A percentile compares a stretch with the other conserved stretches of the same genome.
Evolutionary conservation across 192 early-diverging fungal species (phyloP).

Genomic region (Rhizophagus prolifer): DNA sequence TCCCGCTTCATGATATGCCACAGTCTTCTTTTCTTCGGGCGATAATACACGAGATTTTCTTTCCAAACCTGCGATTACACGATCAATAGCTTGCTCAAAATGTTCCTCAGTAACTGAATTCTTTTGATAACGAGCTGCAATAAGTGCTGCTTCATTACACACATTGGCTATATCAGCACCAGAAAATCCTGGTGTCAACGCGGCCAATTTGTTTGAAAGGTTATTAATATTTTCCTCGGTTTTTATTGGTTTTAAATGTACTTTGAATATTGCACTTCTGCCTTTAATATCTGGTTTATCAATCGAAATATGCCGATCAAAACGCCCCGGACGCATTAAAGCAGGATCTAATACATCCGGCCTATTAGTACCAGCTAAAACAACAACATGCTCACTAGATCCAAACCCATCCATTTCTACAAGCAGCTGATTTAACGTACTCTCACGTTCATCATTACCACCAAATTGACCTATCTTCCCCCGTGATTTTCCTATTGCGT

Average conservation of each 20-base stretch:
- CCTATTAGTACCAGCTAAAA: constrained; percentile 96
- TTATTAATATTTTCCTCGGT: constrained; percentile 79
- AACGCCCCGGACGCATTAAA: constrained; percentile 94
- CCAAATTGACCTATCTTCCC: constrained; percentile 83
- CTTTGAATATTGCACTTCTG: constrained; percentile 92
- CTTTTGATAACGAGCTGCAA: constrained; percentile 86
- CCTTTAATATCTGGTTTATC: constrained; percentile 97
- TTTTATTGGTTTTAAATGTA: constrained; percentile 91
- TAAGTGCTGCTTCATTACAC: constrained; percentile 98
- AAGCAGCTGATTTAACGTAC: constrained; percentile 94
- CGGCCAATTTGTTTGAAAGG: constrained; percentile 85
- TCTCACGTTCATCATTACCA: constrained; percentile 97
- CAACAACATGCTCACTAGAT: constrained; percentile 85
- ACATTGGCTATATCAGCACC: constrained; percentile 98
- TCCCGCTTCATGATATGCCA: constrained; percentile 99
- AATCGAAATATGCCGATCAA: constrained; percentile 97
- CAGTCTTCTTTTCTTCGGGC: constrained; percentile 98
- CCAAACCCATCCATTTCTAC: constrained; percentile 99
- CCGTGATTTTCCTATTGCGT: constrained; percentile 98
- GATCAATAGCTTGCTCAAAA: constrained; percentile 97
- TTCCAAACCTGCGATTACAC: constrained; percentile 97
- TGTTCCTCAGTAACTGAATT: constrained; percentile 79
- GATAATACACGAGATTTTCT: constrained; percentile 94
- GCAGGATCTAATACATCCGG: constrained; percentile 97
- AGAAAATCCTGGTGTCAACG: constrained; percentile 96